Base-by-base conservation (phyloP, 1,284 basidiomycete genomes). In the Austroboletus sp. region DNA sequence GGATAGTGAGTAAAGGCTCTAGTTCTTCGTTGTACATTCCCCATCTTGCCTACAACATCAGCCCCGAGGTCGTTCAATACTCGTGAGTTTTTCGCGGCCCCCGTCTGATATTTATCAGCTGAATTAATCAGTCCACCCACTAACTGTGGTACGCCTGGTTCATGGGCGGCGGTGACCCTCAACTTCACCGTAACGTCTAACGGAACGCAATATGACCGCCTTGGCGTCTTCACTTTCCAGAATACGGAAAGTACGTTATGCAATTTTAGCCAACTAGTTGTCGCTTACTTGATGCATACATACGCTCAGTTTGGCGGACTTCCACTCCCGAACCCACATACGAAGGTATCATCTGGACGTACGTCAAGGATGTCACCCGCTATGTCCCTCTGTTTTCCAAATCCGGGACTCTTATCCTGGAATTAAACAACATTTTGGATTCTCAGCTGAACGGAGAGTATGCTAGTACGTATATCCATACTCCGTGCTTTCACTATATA, bases 161-260 rank as follows among this genome's bases (percentile, higher is more conserved):
- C 80, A 12, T 88, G 85, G 85, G 76, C 81, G n/a, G 84, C 76
- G 1, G 71, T 87, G 35, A 82, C 76, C 13, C 67, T 86, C 34
- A 86, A 87, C 59, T 79, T 85, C 54, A 85, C 85, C 2, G 82
- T 81, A n/a, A 83, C 82, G 6, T 82, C 79, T 32, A 85, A 85
- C 46, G 85, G 85, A 35, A 86, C 82, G 8, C 85, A 88, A 59
- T 89, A 78, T 47, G 85, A 87, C 57, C 75, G 85, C 25, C 68
- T 87, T 9, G 83, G 76, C 3, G 74, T 80, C 13, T 83, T 88
- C 53, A 84, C 81, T 3, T 82, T 86, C 58, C 78, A 84, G 25
- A 79, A 85, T 53, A 80, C 82, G 6, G 85, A 87, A 62, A 85
- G 84, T 82, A 53, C 51, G 77, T 64, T 34, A 17, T 30, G 21